These are phyloP conservation scores for Hyphopichia pseudoburtonii DNA, from an alignment of 1,139 yeast species.

Conservation along the genomic window DNA sequence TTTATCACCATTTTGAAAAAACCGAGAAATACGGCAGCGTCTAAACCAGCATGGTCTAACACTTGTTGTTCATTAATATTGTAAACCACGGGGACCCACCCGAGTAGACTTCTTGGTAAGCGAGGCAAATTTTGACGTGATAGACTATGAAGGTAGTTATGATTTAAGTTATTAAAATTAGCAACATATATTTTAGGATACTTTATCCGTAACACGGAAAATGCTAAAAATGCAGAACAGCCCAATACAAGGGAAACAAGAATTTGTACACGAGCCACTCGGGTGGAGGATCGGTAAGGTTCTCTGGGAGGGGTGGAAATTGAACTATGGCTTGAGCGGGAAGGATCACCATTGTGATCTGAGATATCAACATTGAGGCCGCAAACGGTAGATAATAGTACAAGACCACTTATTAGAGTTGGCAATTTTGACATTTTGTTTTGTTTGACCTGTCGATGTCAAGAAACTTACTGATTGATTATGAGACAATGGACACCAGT, in stretches of 20 bases:
- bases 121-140: constrained; percentile 39
- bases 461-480: too few species aligned
- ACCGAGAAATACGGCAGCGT: constrained; percentile 83
- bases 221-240: constrained; percentile 57
- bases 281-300: constrained; percentile 14
- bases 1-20: constrained; percentile 78
- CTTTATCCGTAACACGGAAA: constrained; percentile 60
- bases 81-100: constrained; percentile 75
- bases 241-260: constrained; percentile 66
- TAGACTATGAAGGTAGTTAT: constrained; percentile 44
- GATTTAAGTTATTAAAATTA: constrained; percentile 44
- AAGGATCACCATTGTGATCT: too few species aligned
- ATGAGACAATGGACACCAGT: too few species aligned
- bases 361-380: too few species aligned
- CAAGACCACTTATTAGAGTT: too few species aligned
- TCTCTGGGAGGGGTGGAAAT: neutral
- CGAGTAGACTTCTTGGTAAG: constrained; percentile 55
- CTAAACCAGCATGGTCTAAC: constrained; percentile 87
- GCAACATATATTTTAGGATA: constrained; percentile 75
- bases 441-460: too few species aligned
- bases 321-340: too few species aligned
- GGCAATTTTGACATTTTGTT: too few species aligned
- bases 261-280: constrained; percentile 53
- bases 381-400: too few species aligned
- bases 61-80: constrained; percentile 71